Evolutionary conservation across 306 rosid genomes (phyloP).

Genomic region (Begonia masoniana): DNA sequence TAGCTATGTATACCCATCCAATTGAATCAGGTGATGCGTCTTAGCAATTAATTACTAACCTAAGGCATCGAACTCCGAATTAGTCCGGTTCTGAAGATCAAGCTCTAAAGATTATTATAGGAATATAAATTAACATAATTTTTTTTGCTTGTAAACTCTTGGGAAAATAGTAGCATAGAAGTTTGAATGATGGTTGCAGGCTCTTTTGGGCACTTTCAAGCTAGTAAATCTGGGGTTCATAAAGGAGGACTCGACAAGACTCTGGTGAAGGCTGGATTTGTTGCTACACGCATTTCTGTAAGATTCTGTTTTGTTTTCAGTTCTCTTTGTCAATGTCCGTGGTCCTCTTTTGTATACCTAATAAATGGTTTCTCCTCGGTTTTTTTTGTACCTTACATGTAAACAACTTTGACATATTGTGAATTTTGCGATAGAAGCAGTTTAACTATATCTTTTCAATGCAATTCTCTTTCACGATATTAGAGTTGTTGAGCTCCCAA

Average conservation of each 20-base stretch:
- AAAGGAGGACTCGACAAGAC: slow-evolving; percentile 70
- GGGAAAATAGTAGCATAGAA: not conserved
- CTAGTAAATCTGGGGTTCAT: slow-evolving; percentile 89
- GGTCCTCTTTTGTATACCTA: not conserved
- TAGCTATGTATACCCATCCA: no score
- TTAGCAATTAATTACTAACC: no score
- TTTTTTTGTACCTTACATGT: not conserved
- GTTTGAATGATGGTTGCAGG: slow-evolving; percentile 38
- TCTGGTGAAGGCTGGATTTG: slow-evolving; percentile 90
- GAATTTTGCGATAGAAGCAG: no score
- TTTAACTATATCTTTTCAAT: no score
- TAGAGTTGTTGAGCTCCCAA: no score
- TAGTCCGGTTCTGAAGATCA: no score
- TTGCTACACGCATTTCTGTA: slow-evolving; percentile 92
- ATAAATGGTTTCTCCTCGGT: slow-evolving; percentile 2
- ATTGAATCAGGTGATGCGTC: no score
- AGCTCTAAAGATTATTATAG: slow-evolving; percentile 2
- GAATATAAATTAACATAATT: not conserved
- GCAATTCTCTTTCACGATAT: no score
- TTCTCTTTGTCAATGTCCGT: not conserved
- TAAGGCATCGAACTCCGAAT: no score
- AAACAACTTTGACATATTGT: no score
- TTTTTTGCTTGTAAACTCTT: no score
- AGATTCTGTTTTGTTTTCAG: slow-evolving; percentile 12
- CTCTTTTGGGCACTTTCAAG: slow-evolving; percentile 96